A percentile compares a stretch with the other conserved stretches of the same genome.
Evolutionary conservation across 345 rosid genomes (phyloP).

Genomic region (Gossypium turneri): DNA sequence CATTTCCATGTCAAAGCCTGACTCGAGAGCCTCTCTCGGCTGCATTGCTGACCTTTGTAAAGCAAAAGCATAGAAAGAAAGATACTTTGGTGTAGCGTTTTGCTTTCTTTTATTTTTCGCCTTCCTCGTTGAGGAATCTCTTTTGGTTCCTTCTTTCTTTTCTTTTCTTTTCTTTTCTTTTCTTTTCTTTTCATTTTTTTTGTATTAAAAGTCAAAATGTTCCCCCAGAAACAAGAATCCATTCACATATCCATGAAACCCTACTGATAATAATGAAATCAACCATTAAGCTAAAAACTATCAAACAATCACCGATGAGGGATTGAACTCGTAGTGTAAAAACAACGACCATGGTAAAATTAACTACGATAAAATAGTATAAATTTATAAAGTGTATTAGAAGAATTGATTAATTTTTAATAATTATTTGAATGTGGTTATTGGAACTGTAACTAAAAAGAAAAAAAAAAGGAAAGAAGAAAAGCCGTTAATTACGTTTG

Average conservation of each 20-base stretch:
- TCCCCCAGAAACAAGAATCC: constrained; percentile 29
- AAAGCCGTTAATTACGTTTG: too few relatives aligned
- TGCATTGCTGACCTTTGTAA: constrained; percentile 47
- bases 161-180: background rate
- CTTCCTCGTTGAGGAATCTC: constrained; percentile 22
- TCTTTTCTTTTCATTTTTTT: background rate
- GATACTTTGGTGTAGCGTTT: background rate
- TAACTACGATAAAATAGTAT: too few relatives aligned
- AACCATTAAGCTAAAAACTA: constrained; percentile 2
- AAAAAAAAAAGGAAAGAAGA: too few relatives aligned
- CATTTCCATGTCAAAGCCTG: constrained; percentile 33
- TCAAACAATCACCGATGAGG: too few relatives aligned
- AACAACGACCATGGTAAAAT: accelerated
- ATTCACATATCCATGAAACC: constrained; percentile 29
- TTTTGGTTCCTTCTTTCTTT: background rate
- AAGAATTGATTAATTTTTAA: too few relatives aligned
- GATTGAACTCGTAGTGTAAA: too few relatives aligned
- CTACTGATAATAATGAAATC: background rate
- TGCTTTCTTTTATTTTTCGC: constrained; percentile 18
- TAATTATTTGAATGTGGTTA: too few relatives aligned
- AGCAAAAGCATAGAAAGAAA: constrained; percentile 28
- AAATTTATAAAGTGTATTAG: too few relatives aligned
- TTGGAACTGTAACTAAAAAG: too few relatives aligned
- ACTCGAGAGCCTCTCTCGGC: background rate
- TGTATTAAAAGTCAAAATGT: constrained; percentile 51